These are phyloP conservation scores for Fistulinella cinereoalba DNA, from an alignment of 1,284 basidiomycete genomes.

Conservation along the genomic window DNA sequence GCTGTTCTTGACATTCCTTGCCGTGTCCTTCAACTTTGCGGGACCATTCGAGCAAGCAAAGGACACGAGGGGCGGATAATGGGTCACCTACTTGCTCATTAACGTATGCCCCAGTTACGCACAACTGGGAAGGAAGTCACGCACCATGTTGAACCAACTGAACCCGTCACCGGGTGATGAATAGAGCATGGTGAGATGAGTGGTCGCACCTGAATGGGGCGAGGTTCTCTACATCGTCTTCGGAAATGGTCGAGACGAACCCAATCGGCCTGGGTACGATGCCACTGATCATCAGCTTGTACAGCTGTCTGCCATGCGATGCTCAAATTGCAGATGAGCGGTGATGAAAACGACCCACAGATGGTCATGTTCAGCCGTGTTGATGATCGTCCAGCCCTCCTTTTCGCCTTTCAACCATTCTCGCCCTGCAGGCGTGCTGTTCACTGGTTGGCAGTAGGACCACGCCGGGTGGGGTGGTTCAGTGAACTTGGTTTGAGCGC, in stretches of 20 bases:
- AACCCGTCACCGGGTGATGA: no score
- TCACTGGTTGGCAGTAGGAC: slow-evolving; percentile 52
- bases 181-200: no score
- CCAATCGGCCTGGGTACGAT: slow-evolving; percentile 67
- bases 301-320: slow-evolving; percentile 27
- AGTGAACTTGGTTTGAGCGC: slow-evolving; percentile 31
- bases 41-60: slow-evolving; percentile 42
- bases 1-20: slow-evolving; percentile 54
- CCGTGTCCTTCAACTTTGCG: slow-evolving; percentile 51
- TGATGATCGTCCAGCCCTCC: slow-evolving; percentile 55
- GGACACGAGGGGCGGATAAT: slow-evolving; percentile 57
- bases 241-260: slow-evolving; percentile 59
- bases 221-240: slow-evolving; percentile 55
- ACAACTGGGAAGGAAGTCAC: no score
- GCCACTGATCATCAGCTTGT: slow-evolving; percentile 55
- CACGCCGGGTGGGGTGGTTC: slow-evolving; percentile 58
- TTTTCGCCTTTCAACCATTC: slow-evolving; percentile 52
- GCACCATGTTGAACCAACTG: slow-evolving; percentile 48
- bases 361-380: slow-evolving; percentile 46
- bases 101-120: no score
- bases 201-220: slow-evolving; percentile 50
- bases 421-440: slow-evolving; percentile 45
- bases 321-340: background rate
- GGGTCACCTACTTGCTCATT: slow-evolving; percentile 37
- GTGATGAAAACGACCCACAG: slow-evolving; percentile 34